Evolutionary conservation across 805 yeast genomes (phyloP), one percentile per base, ranked within the genome.

Genomic region (Clavispora vitiphila): DNA sequence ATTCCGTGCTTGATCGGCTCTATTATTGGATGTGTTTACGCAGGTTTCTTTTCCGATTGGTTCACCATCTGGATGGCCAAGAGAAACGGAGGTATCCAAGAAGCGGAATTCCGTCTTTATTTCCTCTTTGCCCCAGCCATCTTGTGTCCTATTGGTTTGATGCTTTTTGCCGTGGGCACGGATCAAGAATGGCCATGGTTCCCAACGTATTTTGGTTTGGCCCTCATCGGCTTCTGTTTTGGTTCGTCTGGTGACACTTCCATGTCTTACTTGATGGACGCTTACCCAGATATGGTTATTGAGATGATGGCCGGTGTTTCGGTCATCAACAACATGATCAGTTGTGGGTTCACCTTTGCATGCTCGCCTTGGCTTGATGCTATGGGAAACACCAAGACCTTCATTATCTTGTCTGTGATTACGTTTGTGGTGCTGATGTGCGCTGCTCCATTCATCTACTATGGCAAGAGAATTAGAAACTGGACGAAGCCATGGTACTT

Each of bases 161-260:
- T 81, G 43, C 65, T 80, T 64, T 81, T 81, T 62, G 86, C 84
- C 34, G 73, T 80, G 32, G 86, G 86, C 26, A 76, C 86, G 8
- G 82, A 72, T 35, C 68, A 72, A 36, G 56, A 56, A n/a, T 68
- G 79, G 68, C 61, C 68, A 34, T 76, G 81, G 78, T 71, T 68
- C 38, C 68, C 72, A 16, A 73, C 77, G 25, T 81, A 80, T 52
- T 69, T 77, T 21, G 85, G 84, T 0, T 61, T 81, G 30, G 86
- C 80, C 1, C 74, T 81, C 50, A 72, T 81, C 46, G 86, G 86
- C 0, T 77, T 80, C 46, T 81, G 85, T 1, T 81, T 80, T 65
- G 86, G 86, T 54, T 76, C 83, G 39, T 75, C 83, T 11, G 86
- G 86, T 55, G 88, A 83, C 56, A 77, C 80, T 39, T 80, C 84